phyloP scores from a whole-genome alignment of 202 grass and related monocot species.

The Carex arenaria region DNA sequence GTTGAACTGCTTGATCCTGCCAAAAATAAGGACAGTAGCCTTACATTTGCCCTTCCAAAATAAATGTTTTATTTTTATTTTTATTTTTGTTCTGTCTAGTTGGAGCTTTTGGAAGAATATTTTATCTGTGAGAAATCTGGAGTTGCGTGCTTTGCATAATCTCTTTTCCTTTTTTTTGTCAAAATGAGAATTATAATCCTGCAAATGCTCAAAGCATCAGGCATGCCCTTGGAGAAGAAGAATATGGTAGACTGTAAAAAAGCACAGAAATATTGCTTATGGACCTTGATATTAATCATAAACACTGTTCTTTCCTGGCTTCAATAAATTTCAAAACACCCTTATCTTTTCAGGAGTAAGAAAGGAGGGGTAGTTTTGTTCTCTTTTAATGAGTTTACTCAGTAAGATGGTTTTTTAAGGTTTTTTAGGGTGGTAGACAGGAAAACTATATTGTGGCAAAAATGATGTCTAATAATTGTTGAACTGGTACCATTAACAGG shows the following conservation, averaged over 20 bases:
- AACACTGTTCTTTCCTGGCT: not conserved
- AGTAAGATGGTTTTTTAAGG: not conserved
- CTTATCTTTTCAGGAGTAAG: not conserved
- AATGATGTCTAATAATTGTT: constrained; percentile 18
- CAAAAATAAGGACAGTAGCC: not conserved
- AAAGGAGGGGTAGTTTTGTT: not conserved
- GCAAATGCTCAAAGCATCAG: not conserved
- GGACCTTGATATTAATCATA: not conserved
- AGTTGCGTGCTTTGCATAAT: not conserved
- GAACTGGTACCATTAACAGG: constrained; percentile 42
- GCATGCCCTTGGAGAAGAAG: not conserved
- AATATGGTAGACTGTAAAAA: not conserved
- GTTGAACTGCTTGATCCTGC: not conserved
- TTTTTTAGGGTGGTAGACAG: not conserved
- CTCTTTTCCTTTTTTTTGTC: not conserved
- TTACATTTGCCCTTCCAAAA: not conserved
- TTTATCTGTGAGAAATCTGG: not conserved
- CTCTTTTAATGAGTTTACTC: not conserved
- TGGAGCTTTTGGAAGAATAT: not conserved
- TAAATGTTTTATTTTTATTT: not conserved
- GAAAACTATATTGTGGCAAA: not conserved
- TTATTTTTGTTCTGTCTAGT: not conserved
- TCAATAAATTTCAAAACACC: not conserved
- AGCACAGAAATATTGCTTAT: not conserved
- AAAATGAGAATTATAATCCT: not conserved